Percentiles rank a stretch among this genome's conserved stretches.
Conservation (phyloP, 2,329 filamentous ascomycete species). For the Lasiodiplodia sp. region DNA sequence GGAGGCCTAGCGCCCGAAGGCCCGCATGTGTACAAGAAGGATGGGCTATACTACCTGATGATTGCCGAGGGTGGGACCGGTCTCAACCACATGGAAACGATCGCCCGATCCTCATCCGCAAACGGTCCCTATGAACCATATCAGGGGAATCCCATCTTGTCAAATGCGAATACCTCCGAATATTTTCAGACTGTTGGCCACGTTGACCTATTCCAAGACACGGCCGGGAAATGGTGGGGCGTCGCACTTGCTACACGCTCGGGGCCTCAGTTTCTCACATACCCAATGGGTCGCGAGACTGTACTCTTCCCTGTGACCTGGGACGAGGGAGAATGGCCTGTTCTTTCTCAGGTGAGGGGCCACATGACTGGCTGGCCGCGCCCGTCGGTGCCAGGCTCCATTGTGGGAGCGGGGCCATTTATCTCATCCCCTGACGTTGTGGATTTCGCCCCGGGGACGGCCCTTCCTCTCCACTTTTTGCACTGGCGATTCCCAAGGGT, state of each 20-base stretch:
- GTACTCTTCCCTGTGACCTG: constrained; percentile 40
- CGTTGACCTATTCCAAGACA: constrained; percentile 46
- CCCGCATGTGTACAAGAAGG: constrained; percentile 49
- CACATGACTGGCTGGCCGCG: constrained; percentile 54
- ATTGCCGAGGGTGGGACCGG: constrained; percentile 50
- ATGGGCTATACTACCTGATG: constrained; percentile 47
- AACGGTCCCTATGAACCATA: constrained; percentile 53
- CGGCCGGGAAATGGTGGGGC: constrained; percentile 44
- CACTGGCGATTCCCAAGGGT: constrained; percentile 63
- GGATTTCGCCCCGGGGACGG: constrained; percentile 54
- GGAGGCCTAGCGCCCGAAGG: constrained; percentile 45
- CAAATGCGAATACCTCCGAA: constrained; percentile 47
- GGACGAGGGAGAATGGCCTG: constrained; percentile 52
- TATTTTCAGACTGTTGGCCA: constrained; percentile 51
- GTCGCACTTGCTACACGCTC: constrained; percentile 47
- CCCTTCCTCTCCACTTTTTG: constrained; percentile 62
- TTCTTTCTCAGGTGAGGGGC: constrained; percentile 53
- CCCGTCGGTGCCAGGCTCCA: constrained; percentile 43
- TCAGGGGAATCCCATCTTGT: constrained; percentile 52
- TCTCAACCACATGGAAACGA: constrained; percentile 49
- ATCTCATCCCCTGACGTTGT: constrained; percentile 54
- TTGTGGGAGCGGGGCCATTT: constrained; percentile 53
- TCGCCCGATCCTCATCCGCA: constrained; percentile 48
- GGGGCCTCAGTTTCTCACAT: constrained; percentile 42
- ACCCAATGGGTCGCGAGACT: constrained; percentile 46